Evolutionary conservation across 2,329 filamentous ascomycete species (phyloP).

Genomic region (Zymoseptoria passerinii): DNA sequence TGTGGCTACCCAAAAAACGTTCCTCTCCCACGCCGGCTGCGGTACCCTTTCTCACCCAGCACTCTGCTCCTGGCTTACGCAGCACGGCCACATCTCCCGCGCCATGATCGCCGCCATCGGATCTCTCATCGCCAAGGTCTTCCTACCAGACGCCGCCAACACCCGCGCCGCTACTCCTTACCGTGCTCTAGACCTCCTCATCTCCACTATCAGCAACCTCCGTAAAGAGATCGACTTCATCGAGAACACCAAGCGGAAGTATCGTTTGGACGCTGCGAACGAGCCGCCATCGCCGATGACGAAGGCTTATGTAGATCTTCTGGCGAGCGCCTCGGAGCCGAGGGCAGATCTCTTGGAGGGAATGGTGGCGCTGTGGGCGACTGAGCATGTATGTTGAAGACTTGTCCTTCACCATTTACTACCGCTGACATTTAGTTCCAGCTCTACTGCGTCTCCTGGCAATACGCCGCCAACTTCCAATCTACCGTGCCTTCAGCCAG

Average conservation of each 20-base stretch:
- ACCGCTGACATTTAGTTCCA: constrained; percentile 17
- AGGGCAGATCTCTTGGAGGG: constrained; percentile 54
- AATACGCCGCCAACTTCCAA: constrained; percentile 40
- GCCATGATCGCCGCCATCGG: constrained; percentile 61
- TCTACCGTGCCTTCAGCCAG: constrained; percentile 21
- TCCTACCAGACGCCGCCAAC: constrained; percentile 43
- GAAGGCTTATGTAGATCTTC: constrained; percentile 48
- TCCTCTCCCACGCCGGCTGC: constrained; percentile 56
- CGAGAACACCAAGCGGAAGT: constrained; percentile 53
- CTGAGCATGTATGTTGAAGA: constrained; percentile 47
- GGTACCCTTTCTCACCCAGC: constrained; percentile 50
- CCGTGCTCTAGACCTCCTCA: constrained; percentile 53
- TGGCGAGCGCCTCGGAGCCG: constrained; percentile 48
- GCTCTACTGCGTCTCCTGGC: constrained; percentile 42
- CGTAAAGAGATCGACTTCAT: constrained; percentile 61
- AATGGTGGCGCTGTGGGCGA: constrained; percentile 68
- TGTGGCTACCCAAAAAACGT: constrained; percentile 56
- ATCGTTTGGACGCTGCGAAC: constrained; percentile 45
- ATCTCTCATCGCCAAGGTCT: constrained; percentile 53
- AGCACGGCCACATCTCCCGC: constrained; percentile 64
- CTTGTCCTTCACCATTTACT: background rate
- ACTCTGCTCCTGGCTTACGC: constrained; percentile 60
- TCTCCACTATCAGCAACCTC: constrained; percentile 58
- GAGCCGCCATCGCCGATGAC: constrained; percentile 43
- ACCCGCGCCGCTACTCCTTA: constrained; percentile 44